Conservation (phyloP, 768 basidiomycete genomes). For the Collybia nuda region DNA sequence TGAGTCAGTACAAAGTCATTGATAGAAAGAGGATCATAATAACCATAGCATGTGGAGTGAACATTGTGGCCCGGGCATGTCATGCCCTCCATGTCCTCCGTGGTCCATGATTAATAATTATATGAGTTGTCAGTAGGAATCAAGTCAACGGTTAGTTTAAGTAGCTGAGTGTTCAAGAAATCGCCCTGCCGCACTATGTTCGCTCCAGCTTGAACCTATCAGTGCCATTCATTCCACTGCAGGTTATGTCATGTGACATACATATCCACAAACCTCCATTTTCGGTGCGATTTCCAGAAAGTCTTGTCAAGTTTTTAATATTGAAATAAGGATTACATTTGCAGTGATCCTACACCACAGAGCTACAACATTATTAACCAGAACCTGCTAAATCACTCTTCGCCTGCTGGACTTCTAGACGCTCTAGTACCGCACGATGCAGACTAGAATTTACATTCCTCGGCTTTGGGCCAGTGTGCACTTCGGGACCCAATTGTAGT, state of each 20-base stretch:
- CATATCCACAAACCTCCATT: too few relatives aligned
- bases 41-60: constrained; percentile 85
- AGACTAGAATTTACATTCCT: constrained; percentile 60
- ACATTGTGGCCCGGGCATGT: constrained; percentile 52
- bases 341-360: too few relatives aligned
- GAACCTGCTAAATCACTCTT: constrained; percentile 43
- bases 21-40: constrained; percentile 2
- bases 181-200: too few relatives aligned
- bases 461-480: constrained; percentile 19
- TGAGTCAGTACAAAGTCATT: not conserved
- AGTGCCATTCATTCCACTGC: too few relatives aligned
- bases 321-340: too few relatives aligned
- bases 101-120: constrained; percentile 37
- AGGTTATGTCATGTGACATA: too few relatives aligned
- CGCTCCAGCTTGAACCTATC: too few relatives aligned
- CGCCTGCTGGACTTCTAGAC: constrained; percentile 71
- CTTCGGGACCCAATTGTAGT: not conserved
- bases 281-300: too few relatives aligned
- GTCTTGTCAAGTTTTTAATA: too few relatives aligned
- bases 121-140: not conserved
- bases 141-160: too few relatives aligned
- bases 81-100: constrained; percentile 41
- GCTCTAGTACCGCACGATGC: constrained; percentile 74
- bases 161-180: too few relatives aligned
- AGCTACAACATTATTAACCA: too few relatives aligned